A percentile compares a stretch with the other conserved stretches of the same genome.
Conservation (phyloP, 1,284 basidiomycete genomes). For the Ceratobasidium sp. region DNA sequence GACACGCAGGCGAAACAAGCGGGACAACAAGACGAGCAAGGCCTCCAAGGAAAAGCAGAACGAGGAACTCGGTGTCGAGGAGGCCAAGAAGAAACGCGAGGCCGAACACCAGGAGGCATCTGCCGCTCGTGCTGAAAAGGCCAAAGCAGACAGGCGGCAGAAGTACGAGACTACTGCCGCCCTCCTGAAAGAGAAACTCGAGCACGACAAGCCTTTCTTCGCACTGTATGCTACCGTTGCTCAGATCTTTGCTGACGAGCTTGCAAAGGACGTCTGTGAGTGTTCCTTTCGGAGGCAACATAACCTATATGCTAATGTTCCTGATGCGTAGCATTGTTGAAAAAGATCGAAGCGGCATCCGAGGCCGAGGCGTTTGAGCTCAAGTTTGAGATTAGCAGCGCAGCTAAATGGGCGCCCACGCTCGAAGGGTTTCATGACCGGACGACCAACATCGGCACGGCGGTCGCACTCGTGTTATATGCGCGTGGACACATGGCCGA, state of each 20-base stretch:
- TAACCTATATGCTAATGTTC: background rate
- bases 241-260: slow-evolving; percentile 61
- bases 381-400: slow-evolving; percentile 59
- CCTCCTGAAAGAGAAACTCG: slow-evolving; percentile 55
- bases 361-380: slow-evolving; percentile 47
- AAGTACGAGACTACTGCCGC: slow-evolving; percentile 47
- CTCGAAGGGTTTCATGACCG: slow-evolving; percentile 65
- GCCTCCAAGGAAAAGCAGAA: slow-evolving; percentile 30
- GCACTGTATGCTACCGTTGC: slow-evolving; percentile 69
- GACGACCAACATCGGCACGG: slow-evolving; percentile 66
- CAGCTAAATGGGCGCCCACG: slow-evolving; percentile 73
- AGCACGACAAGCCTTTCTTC: slow-evolving; percentile 56
- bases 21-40: background rate
- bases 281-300: background rate
- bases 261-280: slow-evolving; percentile 56
- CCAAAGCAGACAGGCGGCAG: slow-evolving; percentile 46
- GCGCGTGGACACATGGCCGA: slow-evolving; percentile 45
- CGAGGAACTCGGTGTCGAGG: slow-evolving; percentile 42
- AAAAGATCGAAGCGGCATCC: slow-evolving; percentile 48
- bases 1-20: slow-evolving; percentile 12
- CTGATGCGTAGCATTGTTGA: slow-evolving; percentile 14
- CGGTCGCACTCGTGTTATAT: slow-evolving; percentile 62
- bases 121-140: slow-evolving; percentile 41
- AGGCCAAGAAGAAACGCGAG: slow-evolving; percentile 45
- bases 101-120: slow-evolving; percentile 44